A percentile compares a stretch with the other conserved stretches of the same genome.
Conservation (phyloP, 495 filamentous ascomycete genomes). For the Hypomontagnella submonticulosa region DNA sequence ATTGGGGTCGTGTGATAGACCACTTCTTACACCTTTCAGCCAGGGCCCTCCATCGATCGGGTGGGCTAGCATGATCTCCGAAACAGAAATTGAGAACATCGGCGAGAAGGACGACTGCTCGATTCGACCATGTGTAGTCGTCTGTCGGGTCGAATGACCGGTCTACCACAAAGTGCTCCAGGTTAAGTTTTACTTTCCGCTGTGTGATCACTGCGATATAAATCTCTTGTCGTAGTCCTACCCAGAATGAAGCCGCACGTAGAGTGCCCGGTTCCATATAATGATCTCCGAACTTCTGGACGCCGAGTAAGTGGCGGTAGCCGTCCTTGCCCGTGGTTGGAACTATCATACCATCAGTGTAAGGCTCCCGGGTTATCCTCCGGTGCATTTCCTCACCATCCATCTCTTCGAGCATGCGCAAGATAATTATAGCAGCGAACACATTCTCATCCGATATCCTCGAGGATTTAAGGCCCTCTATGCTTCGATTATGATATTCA, state of each 20-base stretch:
- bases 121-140: conserved; percentile 65
- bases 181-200: conserved; percentile 54
- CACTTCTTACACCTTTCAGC: conserved; percentile 49
- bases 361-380: not conserved
- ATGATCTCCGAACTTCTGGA: conserved; percentile 55
- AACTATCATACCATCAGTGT: conserved; percentile 43
- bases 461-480: conserved; percentile 61
- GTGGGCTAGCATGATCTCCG: conserved; percentile 42
- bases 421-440: conserved; percentile 69
- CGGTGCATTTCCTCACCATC: conserved; percentile 54
- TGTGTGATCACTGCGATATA: conserved; percentile 65
- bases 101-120: conserved; percentile 63
- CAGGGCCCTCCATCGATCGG: conserved; percentile 51
- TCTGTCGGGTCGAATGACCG: conserved; percentile 53
- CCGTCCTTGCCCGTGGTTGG: conserved; percentile 53
- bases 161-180: conserved; percentile 56
- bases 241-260: conserved; percentile 65
- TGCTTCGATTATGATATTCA: too few relatives aligned
- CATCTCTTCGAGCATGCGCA: conserved; percentile 70
- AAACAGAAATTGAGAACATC: conserved; percentile 66
- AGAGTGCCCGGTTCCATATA: conserved; percentile 55
- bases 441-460: conserved; percentile 68
- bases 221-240: conserved; percentile 67
- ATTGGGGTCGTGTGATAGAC: conserved; percentile 47
- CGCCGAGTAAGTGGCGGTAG: conserved; percentile 62